Conservation (phyloP, 768 basidiomycete species). For the Boletus insuetus region DNA sequence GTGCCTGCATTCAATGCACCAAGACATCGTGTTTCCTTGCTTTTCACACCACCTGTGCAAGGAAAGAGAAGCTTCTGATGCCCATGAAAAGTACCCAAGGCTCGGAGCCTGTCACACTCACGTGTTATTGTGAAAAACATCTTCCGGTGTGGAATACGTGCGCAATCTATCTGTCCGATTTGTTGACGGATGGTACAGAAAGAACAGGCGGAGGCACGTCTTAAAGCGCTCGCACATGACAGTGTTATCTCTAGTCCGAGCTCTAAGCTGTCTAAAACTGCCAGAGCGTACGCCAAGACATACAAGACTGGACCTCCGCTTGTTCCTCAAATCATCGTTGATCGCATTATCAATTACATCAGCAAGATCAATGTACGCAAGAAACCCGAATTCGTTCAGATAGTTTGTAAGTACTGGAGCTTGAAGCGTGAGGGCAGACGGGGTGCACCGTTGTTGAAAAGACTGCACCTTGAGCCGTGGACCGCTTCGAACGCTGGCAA, state of each 20-base stretch:
- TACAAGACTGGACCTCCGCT: slow-evolving; percentile 93
- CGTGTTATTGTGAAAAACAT: slow-evolving; percentile 88
- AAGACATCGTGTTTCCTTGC: slow-evolving; percentile 88
- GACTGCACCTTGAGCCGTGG: slow-evolving; percentile 97
- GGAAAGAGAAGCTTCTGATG: slow-evolving; percentile 79
- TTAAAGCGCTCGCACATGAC: slow-evolving; percentile 49
- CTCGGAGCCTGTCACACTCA: slow-evolving; percentile 67
- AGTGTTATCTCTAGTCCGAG: slow-evolving; percentile 40
- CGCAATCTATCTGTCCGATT: not conserved
- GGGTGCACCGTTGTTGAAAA: slow-evolving; percentile 90
- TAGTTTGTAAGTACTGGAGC: slow-evolving; percentile 94
- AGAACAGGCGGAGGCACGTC: slow-evolving; percentile 65
- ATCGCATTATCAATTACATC: slow-evolving; percentile 75
- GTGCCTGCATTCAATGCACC: slow-evolving; percentile 95
- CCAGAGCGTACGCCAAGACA: slow-evolving; percentile 87
- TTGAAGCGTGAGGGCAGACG: slow-evolving; percentile 90
- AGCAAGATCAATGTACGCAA: slow-evolving; percentile 66
- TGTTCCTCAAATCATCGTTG: slow-evolving; percentile 82
- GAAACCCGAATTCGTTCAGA: slow-evolving; percentile 70
- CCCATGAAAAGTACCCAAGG: slow-evolving; percentile 85
- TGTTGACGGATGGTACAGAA: slow-evolving; percentile 38
- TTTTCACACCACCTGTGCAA: slow-evolving; percentile 93
- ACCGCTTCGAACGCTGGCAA: slow-evolving; percentile 69
- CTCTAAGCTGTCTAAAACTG: slow-evolving; percentile 64
- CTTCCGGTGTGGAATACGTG: slow-evolving; percentile 61